Evolutionary conservation across 2,329 filamentous ascomycete genomes (phyloP), one percentile per base, ranked within the genome.

Genomic region (Fonsecaea erecta): DNA sequence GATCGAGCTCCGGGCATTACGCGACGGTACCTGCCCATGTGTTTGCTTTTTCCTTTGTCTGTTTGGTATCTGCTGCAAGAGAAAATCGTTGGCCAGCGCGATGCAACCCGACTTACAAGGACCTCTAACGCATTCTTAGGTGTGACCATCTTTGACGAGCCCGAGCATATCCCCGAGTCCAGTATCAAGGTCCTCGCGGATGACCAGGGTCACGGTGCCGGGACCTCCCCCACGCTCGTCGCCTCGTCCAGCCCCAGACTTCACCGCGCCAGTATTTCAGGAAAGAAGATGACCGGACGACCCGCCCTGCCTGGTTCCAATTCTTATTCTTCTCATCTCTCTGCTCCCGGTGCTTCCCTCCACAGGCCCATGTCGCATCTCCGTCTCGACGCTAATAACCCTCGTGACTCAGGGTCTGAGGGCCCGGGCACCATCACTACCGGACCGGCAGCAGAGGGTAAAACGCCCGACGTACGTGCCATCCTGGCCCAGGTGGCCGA

Each of bases 401-500:
- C 34, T 16, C 32, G 34, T 26, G 48, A 53, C 32, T 34, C 57
- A 35, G 35, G 28, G n/a, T 24, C 57, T 3, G n/a, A 16, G 43
- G 46, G 40, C 2, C 34, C 40, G 37, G 57, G 57, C n/a, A 52
- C 40, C 43, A 35, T 51, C 12, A 62, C 60, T 40, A 26, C 63
- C 37, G 62, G 37, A 46, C 61, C 55, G 16, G 60, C 67, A 58
- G 37, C 54, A 37, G 63, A 69, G 51, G 46, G 62, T 64, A 68
- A 70, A 35, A 63, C 68, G 51, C 62, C 66, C 1, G 68, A 71
- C 48, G 53, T 68, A 24, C 65, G 66, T 9, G 71, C 68, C 52
- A 74, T 96, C 7, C 78, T 95, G 30, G 83, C 88, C 21, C 91
- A 96, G 74, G 88, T 97, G 14, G 84, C 86, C 28, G 87, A 91